Conservation (phyloP, 2,329 filamentous ascomycete species). For the Neoscytalidium dimidiatum region DNA sequence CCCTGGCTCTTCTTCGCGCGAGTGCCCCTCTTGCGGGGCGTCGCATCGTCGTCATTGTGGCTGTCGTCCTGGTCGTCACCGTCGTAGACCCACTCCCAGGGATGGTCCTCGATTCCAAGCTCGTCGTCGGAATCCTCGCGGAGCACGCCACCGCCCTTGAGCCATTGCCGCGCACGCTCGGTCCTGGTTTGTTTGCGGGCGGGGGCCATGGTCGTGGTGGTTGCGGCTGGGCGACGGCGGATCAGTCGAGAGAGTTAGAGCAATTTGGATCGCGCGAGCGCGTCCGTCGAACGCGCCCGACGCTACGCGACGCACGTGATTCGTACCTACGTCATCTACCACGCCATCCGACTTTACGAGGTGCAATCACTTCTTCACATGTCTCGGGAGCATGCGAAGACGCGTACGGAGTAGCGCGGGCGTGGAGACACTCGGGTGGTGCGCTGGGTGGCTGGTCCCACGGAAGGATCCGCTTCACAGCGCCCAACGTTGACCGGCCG, state of each 20-base stretch:
- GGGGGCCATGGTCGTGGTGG: slow-evolving; percentile 27
- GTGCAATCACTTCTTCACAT: background rate
- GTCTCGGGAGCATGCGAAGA: background rate
- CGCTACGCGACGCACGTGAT: slow-evolving; percentile 1
- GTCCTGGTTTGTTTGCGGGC: slow-evolving; percentile 42
- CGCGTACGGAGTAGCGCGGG: too few species aligned
- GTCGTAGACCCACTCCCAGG: slow-evolving; percentile 62
- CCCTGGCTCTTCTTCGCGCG: slow-evolving; percentile 26
- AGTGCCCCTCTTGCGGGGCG: slow-evolving; percentile 32
- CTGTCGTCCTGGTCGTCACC: slow-evolving; percentile 42
- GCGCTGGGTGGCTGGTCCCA: too few species aligned
- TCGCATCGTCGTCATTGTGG: slow-evolving; percentile 30
- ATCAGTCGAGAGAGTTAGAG: too few species aligned
- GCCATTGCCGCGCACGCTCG: slow-evolving; percentile 51
- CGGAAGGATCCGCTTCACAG: too few species aligned
- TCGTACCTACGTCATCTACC: background rate
- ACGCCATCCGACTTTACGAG: background rate
- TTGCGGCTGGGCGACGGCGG: background rate
- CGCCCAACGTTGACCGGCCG: too few species aligned
- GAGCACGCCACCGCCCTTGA: slow-evolving; percentile 62
- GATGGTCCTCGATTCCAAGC: slow-evolving; percentile 56
- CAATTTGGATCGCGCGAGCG: background rate
- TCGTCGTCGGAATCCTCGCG: slow-evolving; percentile 89
- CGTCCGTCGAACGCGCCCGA: slow-evolving; percentile 1
- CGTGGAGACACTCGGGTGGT: too few species aligned